Evolutionary conservation across 1,284 basidiomycete species (phyloP).

Genomic region (Tylopilus sp.): DNA sequence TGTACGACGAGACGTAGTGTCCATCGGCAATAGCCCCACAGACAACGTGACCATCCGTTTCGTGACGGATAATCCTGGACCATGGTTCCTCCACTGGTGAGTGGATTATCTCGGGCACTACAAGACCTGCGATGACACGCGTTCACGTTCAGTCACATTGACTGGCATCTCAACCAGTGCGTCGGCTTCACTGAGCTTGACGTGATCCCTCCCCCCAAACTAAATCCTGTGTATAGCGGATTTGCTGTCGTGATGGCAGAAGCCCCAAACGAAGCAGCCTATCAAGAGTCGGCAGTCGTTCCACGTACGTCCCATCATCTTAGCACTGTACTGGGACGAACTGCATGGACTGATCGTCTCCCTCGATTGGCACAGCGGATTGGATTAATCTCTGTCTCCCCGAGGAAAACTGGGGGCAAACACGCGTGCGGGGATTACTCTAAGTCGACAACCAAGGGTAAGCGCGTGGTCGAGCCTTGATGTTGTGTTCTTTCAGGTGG

Average conservation of each 20-base stretch:
- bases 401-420: neutral
- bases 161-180: neutral
- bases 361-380: slow-evolving; percentile 14
- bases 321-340: too few species aligned
- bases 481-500: neutral
- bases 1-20: neutral
- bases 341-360: neutral
- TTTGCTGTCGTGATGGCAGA: slow-evolving; percentile 35
- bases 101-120: neutral
- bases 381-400: slow-evolving; percentile 6
- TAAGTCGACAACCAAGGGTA: neutral
- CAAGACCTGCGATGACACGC: neutral
- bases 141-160: neutral
- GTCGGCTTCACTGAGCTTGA: neutral
- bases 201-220: neutral
- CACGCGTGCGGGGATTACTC: neutral
- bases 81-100: neutral
- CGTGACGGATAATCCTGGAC: neutral
- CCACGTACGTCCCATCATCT: slow-evolving; percentile 19
- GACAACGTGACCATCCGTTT: neutral
- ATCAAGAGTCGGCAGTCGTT: slow-evolving; percentile 2
- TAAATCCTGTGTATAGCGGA: slow-evolving; percentile 20
- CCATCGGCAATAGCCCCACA: neutral
- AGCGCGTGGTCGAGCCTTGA: neutral
- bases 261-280: slow-evolving; percentile 7